Percentiles rank a stretch among this genome's conserved stretches.
These are phyloP conservation scores for Stevia rebaudiana DNA, from an alignment of 140 eudicot species.

Conservation along the genomic window DNA sequence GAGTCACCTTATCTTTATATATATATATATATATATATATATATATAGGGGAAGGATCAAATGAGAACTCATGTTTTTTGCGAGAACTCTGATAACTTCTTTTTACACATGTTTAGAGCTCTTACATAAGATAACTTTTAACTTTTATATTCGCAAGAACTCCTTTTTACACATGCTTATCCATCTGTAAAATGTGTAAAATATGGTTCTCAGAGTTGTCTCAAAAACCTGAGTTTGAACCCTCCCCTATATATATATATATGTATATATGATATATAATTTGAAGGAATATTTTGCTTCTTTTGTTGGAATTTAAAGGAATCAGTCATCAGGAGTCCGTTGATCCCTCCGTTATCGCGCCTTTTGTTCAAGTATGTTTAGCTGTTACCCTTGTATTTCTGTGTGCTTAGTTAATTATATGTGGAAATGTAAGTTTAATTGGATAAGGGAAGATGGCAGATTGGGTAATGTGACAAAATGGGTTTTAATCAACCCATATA, in stretches of 20 bases:
- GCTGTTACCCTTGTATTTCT: constrained; percentile 14
- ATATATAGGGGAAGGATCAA: too few species aligned
- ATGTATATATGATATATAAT: not conserved
- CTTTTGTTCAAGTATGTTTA: constrained; percentile 71
- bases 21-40: not conserved
- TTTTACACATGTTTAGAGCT: too few species aligned
- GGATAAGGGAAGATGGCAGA: not conserved
- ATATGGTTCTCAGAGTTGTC: too few species aligned
- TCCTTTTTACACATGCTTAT: too few species aligned
- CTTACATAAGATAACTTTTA: too few species aligned
- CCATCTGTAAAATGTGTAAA: too few species aligned
- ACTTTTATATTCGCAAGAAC: too few species aligned
- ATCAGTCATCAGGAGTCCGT: constrained; percentile 80
- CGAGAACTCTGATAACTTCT: too few species aligned
- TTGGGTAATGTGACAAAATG: not conserved
- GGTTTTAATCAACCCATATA: not conserved
- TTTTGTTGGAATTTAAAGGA: constrained; percentile 39
- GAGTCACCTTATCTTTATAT: not conserved
- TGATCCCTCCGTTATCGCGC: constrained; percentile 49
- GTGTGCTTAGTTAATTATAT: not conserved
- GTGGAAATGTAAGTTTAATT: not conserved
- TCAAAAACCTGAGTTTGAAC: too few species aligned
- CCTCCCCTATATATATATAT: too few species aligned
- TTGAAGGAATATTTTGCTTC: not conserved
- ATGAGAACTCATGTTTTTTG: too few species aligned